phyloP scores from a whole-genome alignment of 169 alveolate species.

The Toxoplasma gondii region DNA sequence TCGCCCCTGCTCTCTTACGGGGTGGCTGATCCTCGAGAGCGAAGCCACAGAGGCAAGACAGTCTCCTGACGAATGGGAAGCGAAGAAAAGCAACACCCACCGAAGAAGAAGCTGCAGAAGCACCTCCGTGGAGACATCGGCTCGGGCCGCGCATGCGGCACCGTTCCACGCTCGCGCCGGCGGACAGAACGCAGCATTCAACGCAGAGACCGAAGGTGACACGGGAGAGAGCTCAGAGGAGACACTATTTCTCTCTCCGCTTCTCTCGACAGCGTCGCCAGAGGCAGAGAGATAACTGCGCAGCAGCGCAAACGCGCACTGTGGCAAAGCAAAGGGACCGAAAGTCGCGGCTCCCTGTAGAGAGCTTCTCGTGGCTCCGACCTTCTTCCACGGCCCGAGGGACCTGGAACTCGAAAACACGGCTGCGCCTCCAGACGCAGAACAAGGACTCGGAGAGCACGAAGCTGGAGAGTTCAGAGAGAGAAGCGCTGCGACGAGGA shows the following conservation, averaged over 20 bases:
- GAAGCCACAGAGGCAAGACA: neutral
- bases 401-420: neutral
- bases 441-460: neutral
- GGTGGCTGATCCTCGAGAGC: too few relatives aligned
- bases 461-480: neutral
- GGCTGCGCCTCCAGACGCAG: neutral
- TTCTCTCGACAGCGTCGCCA: neutral
- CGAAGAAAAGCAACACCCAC: neutral
- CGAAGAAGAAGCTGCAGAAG: conserved; percentile 17
- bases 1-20: neutral
- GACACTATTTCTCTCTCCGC: neutral
- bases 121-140: neutral
- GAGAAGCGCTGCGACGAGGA: conserved; percentile 24
- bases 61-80: neutral
- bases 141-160: neutral
- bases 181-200: neutral
- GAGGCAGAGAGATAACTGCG: neutral
- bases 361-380: neutral
- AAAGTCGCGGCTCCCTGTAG: neutral
- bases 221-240: neutral
- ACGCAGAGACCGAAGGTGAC: neutral
- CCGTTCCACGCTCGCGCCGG: neutral
- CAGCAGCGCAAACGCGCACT: neutral
- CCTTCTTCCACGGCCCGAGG: neutral
- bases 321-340: neutral